Conservation (phyloP, 768 basidiomycete species). For the Psilocybe tampanensis region DNA sequence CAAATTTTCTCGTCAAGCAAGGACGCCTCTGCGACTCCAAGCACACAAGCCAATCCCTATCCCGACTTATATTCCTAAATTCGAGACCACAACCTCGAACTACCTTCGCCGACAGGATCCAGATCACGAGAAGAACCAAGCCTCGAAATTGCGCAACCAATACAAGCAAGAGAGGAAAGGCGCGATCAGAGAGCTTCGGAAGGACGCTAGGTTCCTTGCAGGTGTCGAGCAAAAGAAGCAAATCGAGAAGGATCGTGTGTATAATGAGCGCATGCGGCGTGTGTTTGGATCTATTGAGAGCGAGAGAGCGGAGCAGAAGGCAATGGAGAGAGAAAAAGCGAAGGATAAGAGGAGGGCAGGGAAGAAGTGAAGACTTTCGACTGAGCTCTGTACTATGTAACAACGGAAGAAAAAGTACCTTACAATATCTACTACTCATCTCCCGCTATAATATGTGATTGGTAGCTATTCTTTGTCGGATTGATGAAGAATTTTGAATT, state of each 20-base stretch:
- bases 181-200: slow-evolving; percentile 93
- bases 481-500: too few species aligned
- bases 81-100: slow-evolving; percentile 75
- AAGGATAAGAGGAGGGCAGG: slow-evolving; percentile 79
- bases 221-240: slow-evolving; percentile 84
- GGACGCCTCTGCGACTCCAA: slow-evolving; percentile 83
- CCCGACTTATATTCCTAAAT: slow-evolving; percentile 90
- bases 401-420: background rate
- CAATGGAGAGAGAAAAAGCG: slow-evolving; percentile 80
- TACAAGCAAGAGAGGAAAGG: slow-evolving; percentile 97
- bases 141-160: slow-evolving; percentile 80
- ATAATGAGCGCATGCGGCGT: slow-evolving; percentile 82
- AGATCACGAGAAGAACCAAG: slow-evolving; percentile 88
- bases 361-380: slow-evolving; percentile 49
- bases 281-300: slow-evolving; percentile 77
- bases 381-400: background rate
- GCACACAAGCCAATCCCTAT: slow-evolving; percentile 97
- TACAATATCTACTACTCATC: too few species aligned
- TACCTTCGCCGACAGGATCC: slow-evolving; percentile 86
- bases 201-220: slow-evolving; percentile 94
- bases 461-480: too few species aligned
- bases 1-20: slow-evolving; percentile 70
- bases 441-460: too few species aligned
- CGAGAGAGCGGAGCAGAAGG: slow-evolving; percentile 95
- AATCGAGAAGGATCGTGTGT: slow-evolving; percentile 79